Conservation (phyloP, 1,284 basidiomycete species). For the Austroboletus novae-zelandiae region DNA sequence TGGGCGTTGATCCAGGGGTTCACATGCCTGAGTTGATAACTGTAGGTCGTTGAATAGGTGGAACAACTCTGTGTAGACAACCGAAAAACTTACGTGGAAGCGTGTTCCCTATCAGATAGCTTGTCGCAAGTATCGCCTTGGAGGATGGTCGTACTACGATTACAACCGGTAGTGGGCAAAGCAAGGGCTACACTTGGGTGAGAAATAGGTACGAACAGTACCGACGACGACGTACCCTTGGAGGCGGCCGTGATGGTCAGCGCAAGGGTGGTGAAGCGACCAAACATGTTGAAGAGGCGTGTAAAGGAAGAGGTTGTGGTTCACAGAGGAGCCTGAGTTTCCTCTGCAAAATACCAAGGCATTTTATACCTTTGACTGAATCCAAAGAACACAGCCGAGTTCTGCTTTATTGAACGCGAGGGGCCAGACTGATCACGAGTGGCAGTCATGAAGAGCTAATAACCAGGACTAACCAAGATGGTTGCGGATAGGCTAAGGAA, state of each 20-base stretch:
- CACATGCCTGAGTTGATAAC: slow-evolving; percentile 42
- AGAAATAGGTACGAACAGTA: neutral
- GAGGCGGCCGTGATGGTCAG: slow-evolving; percentile 10
- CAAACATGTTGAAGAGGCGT: no score
- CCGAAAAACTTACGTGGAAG: slow-evolving; percentile 40
- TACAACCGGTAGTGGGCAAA: slow-evolving; percentile 25
- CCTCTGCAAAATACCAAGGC: no score
- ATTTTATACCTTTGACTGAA: no score
- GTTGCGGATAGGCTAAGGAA: no score
- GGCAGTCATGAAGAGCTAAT: no score
- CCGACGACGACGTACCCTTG: slow-evolving; percentile 16
- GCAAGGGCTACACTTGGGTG: slow-evolving; percentile 12
- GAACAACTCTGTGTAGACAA: neutral
- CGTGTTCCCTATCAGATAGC: slow-evolving; percentile 43
- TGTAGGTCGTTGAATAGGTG: slow-evolving; percentile 5
- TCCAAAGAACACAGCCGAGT: no score
- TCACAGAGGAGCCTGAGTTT: no score
- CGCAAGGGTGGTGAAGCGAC: slow-evolving; percentile 16
- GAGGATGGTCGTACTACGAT: slow-evolving; percentile 39
- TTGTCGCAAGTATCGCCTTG: slow-evolving; percentile 28
- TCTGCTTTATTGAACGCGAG: no score
- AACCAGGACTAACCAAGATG: no score
- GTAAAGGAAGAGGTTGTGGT: no score
- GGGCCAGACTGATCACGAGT: no score
- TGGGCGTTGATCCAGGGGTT: slow-evolving; percentile 36